A percentile compares a stretch with the other conserved stretches of the same genome.
Evolutionary conservation across 2,329 filamentous ascomycete genomes (phyloP).

Genomic region (Stromatinia cepivora): DNA sequence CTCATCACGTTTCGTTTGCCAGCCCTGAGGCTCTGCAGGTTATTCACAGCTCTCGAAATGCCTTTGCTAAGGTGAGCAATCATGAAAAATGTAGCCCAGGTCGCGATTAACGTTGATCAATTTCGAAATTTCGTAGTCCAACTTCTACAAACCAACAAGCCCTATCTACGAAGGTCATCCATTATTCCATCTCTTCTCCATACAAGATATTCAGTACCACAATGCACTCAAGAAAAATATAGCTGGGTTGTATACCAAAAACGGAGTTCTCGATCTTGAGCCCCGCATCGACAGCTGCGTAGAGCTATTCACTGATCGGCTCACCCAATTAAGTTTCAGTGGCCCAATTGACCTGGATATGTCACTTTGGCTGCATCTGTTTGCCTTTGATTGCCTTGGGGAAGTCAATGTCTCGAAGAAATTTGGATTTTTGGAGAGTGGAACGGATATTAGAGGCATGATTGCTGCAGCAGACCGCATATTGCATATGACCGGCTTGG

Average conservation of each 20-base stretch:
- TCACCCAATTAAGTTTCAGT: neutral
- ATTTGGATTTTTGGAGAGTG: constrained; percentile 47
- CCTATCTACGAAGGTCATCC: too few species aligned
- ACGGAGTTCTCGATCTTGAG: neutral
- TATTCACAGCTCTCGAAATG: constrained; percentile 52
- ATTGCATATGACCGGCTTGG: too few species aligned
- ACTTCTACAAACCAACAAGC: too few species aligned
- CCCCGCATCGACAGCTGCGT: neutral
- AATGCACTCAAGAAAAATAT: constrained; percentile 33
- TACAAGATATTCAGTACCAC: constrained; percentile 42
- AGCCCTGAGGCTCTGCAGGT: constrained; percentile 57
- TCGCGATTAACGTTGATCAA: too few species aligned
- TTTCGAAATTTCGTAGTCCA: too few species aligned
- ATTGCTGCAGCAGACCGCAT: too few species aligned
- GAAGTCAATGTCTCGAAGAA: constrained; percentile 46
- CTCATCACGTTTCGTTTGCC: constrained; percentile 58
- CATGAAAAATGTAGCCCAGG: too few species aligned
- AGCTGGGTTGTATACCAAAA: neutral
- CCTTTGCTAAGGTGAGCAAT: constrained; percentile 38
- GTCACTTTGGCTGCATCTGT: constrained; percentile 46
- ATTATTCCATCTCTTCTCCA: constrained; percentile 25
- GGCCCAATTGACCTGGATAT: constrained; percentile 42
- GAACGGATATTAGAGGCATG: constrained; percentile 45
- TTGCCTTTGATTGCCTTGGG: constrained; percentile 51
- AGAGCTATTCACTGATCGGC: neutral